Evolutionary conservation across 768 basidiomycete species (phyloP), one percentile per base, ranked within the genome.

Genomic region (Cyclocybe cylindracea): DNA sequence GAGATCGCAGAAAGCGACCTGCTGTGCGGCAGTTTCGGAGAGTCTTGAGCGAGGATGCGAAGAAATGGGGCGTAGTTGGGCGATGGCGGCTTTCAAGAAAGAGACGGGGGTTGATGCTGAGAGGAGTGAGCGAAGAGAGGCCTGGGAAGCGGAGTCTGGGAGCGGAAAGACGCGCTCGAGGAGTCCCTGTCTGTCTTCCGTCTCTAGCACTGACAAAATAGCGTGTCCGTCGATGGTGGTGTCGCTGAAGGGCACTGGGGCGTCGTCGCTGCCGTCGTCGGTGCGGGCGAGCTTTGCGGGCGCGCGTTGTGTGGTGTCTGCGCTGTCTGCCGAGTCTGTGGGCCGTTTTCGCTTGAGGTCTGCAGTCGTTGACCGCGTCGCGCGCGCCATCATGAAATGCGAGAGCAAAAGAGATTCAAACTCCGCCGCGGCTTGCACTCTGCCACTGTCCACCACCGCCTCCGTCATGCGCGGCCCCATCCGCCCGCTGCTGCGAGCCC

Each of bases 101-200:
- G 53, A 46, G 24, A 67, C 37, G 8, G 55, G 55, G 13, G 58
- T 43, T 41, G 53, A 50, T 49, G 47, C 39, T 48, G 43, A 37
- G 35, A 64, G 54, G 47, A 58, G 55, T 46, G 44, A 60, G 47
- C 61, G 65, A 14, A 62, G 50, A 36, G 61, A 60, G 36, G 54
- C 53, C 71, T 68, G 56, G 73, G 66, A 47, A 72, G 64, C 16
- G 73, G 72, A 18, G 84, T 71, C 35, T 7, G 38, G 42, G n/a
- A 45, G 16, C 8, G 85, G 82, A 63, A 88, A 87, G 56, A 89
- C 86, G 59, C 90, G 86, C 75, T 92, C 89, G 8, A 93, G 82
- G 4, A 93, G 74, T 42, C 85, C 87, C 57, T 89, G 89, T 0
- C 77, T 77, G 66, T 93, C 91, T 36, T 62, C 56, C 8, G 54